Evolutionary conservation across 495 filamentous ascomycete genomes (phyloP).

Genomic region (Penicillium angulare): DNA sequence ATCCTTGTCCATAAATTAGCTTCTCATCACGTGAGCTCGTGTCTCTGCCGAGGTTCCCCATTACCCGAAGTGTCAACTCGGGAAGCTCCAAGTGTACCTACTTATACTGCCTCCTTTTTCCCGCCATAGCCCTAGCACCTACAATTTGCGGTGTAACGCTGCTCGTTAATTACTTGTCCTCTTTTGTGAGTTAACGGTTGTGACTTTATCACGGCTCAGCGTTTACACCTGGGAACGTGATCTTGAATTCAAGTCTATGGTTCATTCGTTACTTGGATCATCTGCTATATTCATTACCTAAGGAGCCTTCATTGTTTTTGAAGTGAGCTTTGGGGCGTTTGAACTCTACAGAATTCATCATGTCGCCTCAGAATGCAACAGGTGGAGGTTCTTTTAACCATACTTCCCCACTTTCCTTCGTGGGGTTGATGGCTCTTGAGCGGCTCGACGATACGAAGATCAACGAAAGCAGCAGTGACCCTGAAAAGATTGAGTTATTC

Average conservation of each 20-base stretch:
- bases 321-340: too few relatives aligned
- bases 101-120: too few relatives aligned
- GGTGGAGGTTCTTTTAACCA: constrained; percentile 8
- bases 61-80: constrained; percentile 4
- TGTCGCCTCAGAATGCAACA: constrained; percentile 11
- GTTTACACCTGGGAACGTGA: too few relatives aligned
- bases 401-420: constrained; percentile 26
- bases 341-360: background rate
- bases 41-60: constrained; percentile 20
- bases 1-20: background rate
- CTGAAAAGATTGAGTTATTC: constrained; percentile 34
- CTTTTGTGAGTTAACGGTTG: too few relatives aligned
- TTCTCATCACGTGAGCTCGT: constrained; percentile 9
- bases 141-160: too few relatives aligned
- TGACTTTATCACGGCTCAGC: too few relatives aligned
- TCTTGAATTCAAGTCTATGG: too few relatives aligned
- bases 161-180: too few relatives aligned
- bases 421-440: constrained; percentile 35
- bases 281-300: too few relatives aligned
- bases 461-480: constrained; percentile 5
- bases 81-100: background rate
- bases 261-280: too few relatives aligned
- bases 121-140: too few relatives aligned
- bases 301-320: too few relatives aligned
- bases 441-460: constrained; percentile 16